A percentile compares a stretch with the other conserved stretches of the same genome.
These are phyloP conservation scores for Theileria orientalis DNA, from an alignment of 169 alveolate genomes.

Conservation along the genomic window DNA sequence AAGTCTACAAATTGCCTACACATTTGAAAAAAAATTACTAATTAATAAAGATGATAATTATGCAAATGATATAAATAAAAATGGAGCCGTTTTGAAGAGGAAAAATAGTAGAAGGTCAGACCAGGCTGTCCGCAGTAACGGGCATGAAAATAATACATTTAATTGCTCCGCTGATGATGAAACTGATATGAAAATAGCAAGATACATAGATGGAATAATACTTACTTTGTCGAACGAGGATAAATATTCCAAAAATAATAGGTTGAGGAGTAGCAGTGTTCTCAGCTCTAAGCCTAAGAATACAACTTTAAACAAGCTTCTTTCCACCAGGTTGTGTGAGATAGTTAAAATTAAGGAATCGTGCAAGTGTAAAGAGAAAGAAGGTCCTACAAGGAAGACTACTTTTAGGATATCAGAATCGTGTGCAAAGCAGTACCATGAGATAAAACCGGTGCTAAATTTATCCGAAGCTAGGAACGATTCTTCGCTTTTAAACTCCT, in stretches of 20 bases:
- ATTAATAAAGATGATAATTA: not conserved
- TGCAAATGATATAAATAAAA: not conserved
- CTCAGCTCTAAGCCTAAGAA: not conserved
- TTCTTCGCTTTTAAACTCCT: slow-evolving; percentile 19
- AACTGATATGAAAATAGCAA: not conserved
- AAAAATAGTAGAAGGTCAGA: not conserved
- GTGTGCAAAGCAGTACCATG: not conserved
- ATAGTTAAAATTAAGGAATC: not conserved
- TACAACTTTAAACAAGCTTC: not conserved
- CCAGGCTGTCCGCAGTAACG: not conserved
- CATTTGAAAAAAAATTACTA: not conserved
- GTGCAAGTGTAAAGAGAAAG: not conserved
- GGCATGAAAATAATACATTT: not conserved
- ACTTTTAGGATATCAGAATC: not conserved
- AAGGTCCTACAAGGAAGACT: not conserved
- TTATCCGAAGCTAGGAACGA: slow-evolving; percentile 39
- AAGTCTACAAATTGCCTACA: not conserved
- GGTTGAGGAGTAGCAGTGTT: not conserved
- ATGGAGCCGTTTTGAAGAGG: not conserved
- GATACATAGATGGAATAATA: not conserved
- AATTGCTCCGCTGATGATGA: not conserved
- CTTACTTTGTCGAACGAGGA: not conserved
- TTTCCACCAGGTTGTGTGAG: not conserved
- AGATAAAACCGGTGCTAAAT: slow-evolving; percentile 31
- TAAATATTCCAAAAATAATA: not conserved